Percentiles rank a stretch among this genome's conserved stretches.
These are phyloP conservation scores for Sporothrix curviconia DNA, from an alignment of 2,329 filamentous ascomycete species.

Conservation along the genomic window DNA sequence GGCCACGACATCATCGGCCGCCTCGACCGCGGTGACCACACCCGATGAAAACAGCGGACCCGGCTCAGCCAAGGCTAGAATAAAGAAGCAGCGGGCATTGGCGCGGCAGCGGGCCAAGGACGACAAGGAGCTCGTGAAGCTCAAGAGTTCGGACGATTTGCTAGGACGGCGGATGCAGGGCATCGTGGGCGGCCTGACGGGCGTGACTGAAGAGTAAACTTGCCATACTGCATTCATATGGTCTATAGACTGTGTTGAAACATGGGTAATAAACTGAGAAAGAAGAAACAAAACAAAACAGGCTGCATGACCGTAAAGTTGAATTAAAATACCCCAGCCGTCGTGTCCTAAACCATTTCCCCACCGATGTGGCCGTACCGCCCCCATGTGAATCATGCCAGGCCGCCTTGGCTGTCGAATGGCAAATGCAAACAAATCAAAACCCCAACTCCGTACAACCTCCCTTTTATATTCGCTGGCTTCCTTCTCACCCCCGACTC, in stretches of 20 bases:
- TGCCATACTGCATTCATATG: background rate
- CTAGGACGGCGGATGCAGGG: constrained; percentile 53
- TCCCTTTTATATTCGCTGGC: too few relatives aligned
- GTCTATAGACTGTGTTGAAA: background rate
- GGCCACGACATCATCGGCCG: background rate
- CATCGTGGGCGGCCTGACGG: constrained; percentile 47
- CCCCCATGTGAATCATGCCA: too few relatives aligned
- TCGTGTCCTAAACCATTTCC: too few relatives aligned
- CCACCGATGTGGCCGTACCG: too few relatives aligned
- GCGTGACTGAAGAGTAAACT: constrained; percentile 35
- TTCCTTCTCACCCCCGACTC: background rate
- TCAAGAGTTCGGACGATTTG: constrained; percentile 53
- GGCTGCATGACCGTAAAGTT: too few relatives aligned
- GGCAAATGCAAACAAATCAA: too few relatives aligned
- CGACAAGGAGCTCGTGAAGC: constrained; percentile 42
- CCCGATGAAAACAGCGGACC: background rate
- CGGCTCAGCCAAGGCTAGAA: background rate
- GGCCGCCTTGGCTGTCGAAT: too few relatives aligned
- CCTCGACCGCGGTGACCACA: background rate
- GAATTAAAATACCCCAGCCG: too few relatives aligned
- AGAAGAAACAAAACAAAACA: too few relatives aligned
- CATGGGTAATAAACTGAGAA: background rate
- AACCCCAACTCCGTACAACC: too few relatives aligned
- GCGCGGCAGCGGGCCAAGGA: constrained; percentile 27
- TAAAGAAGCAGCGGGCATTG: constrained; percentile 27